Base-by-base conservation (phyloP, 768 basidiomycete species). In the Serendipita indica region DNA sequence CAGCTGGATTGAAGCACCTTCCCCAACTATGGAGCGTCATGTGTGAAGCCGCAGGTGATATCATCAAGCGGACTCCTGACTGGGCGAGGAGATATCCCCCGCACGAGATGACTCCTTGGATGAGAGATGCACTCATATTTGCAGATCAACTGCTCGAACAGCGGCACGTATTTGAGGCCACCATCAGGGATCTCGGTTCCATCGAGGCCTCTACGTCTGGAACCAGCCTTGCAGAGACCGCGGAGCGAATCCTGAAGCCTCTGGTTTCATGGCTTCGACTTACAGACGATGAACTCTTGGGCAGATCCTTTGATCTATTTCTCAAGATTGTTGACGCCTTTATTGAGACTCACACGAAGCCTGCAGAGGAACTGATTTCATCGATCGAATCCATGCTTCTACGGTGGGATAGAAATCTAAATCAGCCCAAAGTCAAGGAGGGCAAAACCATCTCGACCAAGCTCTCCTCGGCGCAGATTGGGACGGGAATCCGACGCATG, bases 71-170 rank as follows among this genome's bases (percentile, higher is more conserved):
- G 57, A 92, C 92, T 2, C 84, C 84, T 0, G 66, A 73, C 13
- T 99, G 96, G 96, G 79, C 96, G 0, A 68, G 73, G 5, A 84
- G 77, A 67, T 88, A 88, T 68, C 83, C 86, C 58, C 82, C 80
- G 64, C 78, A 82, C 27, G 82, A 83, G 59, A 96, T 99, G 93
- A 77, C 86, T 13, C 78, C 82, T 32, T 99, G 96, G 96, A 98
- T 99, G 96, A 81, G 93, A 58, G 96, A 98, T 67, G 96, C 93
- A 2, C 75, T 98, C 57, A 92, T 98, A 62, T 91, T 96, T 65
- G 92, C 85, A 6, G 73, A 86, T 63, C 87, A 93, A 65, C 77
- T 96, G 74, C 71, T 96, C 46, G 84, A 81, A 2, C 83, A 90
- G 62, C 80, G 90, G 70, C 73, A 81, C 39, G 79, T 84, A 10